phyloP scores from a whole-genome alignment of 345 rosid genomes.

The Populus alba region DNA sequence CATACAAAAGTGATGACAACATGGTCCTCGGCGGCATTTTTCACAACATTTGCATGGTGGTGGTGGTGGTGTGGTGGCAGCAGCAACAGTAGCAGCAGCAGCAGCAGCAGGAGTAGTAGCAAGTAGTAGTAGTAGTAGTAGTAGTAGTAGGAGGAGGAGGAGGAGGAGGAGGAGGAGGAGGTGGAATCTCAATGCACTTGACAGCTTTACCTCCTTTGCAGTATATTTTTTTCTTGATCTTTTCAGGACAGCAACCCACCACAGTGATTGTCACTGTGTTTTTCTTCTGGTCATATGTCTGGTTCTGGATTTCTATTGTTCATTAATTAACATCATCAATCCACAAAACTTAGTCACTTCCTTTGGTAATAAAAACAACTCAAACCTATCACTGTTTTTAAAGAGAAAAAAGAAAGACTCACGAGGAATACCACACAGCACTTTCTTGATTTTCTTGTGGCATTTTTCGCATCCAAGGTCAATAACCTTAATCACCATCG shows the following conservation, averaged over 20 bases:
- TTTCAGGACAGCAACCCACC: conserved; percentile 75
- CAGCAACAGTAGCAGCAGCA: too few relatives aligned
- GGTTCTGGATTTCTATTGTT: conserved; percentile 47
- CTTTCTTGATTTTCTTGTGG: conserved; percentile 66
- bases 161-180: not conserved
- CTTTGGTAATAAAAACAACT: conserved; percentile 16
- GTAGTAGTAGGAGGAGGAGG: too few relatives aligned
- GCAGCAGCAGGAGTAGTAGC: too few relatives aligned
- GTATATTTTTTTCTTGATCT: conserved; percentile 51
- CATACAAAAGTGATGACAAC: too few relatives aligned
- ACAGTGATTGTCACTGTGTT: conserved; percentile 63
- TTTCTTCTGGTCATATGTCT: conserved; percentile 55
- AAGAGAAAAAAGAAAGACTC: conserved; percentile 25
- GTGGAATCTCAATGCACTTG: conserved; percentile 48
- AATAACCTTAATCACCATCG: conserved; percentile 58
- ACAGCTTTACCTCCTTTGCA: conserved; percentile 53
- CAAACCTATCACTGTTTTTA: conserved; percentile 12
- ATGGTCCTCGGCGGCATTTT: conserved; percentile 2
- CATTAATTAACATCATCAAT: conserved; percentile 11
- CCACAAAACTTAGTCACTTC: conserved; percentile 16
- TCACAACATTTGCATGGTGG: too few relatives aligned
- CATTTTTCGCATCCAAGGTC: conserved; percentile 73
- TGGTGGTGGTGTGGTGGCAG: too few relatives aligned
- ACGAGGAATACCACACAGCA: conserved; percentile 69
- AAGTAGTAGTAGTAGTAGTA: too few relatives aligned